Conservation (phyloP, 176 grass and related monocot genomes). For the Phyllostachys edulis region DNA sequence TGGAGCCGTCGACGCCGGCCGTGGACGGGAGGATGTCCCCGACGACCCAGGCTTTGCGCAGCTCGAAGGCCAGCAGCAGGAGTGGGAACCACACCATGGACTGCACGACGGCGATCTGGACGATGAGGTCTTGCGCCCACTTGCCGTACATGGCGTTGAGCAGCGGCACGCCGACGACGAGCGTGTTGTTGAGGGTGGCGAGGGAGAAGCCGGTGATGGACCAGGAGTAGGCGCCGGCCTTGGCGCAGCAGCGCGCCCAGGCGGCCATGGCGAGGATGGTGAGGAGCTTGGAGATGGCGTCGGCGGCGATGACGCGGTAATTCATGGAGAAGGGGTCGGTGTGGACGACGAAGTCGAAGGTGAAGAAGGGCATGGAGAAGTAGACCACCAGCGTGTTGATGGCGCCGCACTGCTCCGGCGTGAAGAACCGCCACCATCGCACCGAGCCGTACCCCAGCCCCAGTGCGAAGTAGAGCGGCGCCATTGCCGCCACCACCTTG, state of each 20-base stretch:
- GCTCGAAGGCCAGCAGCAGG: constrained; percentile 64
- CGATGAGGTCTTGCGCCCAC: constrained; percentile 72
- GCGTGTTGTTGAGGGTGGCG: constrained; percentile 65
- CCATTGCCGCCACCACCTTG: constrained; percentile 60
- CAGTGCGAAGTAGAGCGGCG: constrained; percentile 65
- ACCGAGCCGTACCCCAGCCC: constrained; percentile 52
- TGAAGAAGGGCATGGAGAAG: constrained; percentile 74
- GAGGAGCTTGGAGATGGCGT: constrained; percentile 53
- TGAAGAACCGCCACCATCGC: constrained; percentile 64
- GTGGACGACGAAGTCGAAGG: constrained; percentile 57
- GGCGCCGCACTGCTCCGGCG: constrained; percentile 49
- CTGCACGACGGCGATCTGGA: constrained; percentile 83
- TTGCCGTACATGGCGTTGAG: constrained; percentile 46
- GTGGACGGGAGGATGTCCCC: not conserved
- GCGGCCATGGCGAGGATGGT: constrained; percentile 8
- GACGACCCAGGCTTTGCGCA: constrained; percentile 41
- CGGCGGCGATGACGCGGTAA: constrained; percentile 52
- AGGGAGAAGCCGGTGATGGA: constrained; percentile 71
- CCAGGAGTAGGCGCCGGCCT: constrained; percentile 30
- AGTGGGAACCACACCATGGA: constrained; percentile 55
- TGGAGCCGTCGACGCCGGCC: not conserved
- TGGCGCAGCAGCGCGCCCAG: constrained; percentile 14
- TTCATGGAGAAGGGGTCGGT: constrained; percentile 58
- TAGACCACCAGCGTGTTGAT: constrained; percentile 54
- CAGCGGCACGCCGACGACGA: constrained; percentile 66